Evolutionary conservation across 805 yeast species (phyloP).

Genomic region (Schizosaccharomyces osmophilus): DNA sequence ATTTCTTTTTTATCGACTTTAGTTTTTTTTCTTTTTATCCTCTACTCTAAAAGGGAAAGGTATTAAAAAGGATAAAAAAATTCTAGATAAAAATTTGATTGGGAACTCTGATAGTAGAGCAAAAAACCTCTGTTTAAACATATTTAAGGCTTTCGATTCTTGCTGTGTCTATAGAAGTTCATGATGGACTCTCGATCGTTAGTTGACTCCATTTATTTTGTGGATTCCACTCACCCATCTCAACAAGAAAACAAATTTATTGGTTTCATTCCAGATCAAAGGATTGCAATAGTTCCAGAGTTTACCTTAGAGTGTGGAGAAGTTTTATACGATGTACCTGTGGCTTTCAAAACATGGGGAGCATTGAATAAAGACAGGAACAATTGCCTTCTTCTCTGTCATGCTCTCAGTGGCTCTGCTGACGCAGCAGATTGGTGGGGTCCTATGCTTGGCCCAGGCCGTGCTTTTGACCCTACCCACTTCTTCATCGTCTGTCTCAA

Average conservation of each 20-base stretch:
- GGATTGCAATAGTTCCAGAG: slow-evolving; percentile 51
- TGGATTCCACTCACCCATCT: background rate
- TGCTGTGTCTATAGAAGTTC: too few relatives aligned
- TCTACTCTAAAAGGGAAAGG: too few relatives aligned
- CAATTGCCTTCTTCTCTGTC: slow-evolving; percentile 77
- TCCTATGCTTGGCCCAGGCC: slow-evolving; percentile 60
- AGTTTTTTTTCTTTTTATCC: background rate
- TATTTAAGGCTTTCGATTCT: background rate
- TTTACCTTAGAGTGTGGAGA: slow-evolving; percentile 67
- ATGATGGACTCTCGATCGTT: background rate
- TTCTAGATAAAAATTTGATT: background rate
- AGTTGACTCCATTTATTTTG: background rate
- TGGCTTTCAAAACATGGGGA: slow-evolving; percentile 95
- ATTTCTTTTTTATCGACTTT: background rate
- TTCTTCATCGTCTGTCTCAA: slow-evolving; percentile 73
- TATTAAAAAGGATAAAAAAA: too few relatives aligned
- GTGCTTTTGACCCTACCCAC: slow-evolving; percentile 75
- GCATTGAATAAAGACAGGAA: slow-evolving; percentile 39
- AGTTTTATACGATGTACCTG: slow-evolving; percentile 44
- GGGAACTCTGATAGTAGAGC: too few relatives aligned
- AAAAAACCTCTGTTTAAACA: too few relatives aligned
- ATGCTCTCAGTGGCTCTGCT: slow-evolving; percentile 85
- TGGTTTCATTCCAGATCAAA: slow-evolving; percentile 49
- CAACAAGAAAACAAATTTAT: slow-evolving; percentile 34
- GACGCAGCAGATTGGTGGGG: slow-evolving; percentile 99